Percentiles rank a stretch among this genome's conserved stretches.
Conservation (phyloP, 495 filamentous ascomycete genomes). For the Acidiella bohemica region DNA sequence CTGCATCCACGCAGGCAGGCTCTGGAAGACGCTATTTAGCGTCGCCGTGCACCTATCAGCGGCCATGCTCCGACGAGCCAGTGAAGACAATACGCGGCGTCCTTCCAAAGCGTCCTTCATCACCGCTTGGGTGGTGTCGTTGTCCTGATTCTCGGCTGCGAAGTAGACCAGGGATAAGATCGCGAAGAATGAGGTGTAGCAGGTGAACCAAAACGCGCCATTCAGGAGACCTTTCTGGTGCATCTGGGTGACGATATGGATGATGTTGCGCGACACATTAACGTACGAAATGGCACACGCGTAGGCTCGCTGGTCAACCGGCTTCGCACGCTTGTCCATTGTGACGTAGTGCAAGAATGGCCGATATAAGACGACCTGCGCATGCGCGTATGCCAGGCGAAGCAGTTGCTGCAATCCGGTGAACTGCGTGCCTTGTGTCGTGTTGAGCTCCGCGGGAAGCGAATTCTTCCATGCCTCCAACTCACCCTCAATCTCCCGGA, state of each 20-base stretch:
- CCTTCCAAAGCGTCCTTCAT: slow-evolving; percentile 74
- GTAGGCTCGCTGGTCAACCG: slow-evolving; percentile 74
- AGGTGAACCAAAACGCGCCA: slow-evolving; percentile 91
- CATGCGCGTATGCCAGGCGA: slow-evolving; percentile 75
- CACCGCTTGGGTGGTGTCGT: slow-evolving; percentile 58
- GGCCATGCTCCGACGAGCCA: slow-evolving; percentile 74
- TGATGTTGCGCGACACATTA: slow-evolving; percentile 81
- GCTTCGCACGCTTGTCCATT: slow-evolving; percentile 46
- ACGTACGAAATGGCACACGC: slow-evolving; percentile 88
- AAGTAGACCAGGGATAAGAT: slow-evolving; percentile 84
- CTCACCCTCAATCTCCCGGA: slow-evolving; percentile 81
- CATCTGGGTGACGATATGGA: slow-evolving; percentile 85
- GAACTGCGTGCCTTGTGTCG: slow-evolving; percentile 60
- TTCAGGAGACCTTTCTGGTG: slow-evolving; percentile 67
- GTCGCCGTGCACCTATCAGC: slow-evolving; percentile 71
- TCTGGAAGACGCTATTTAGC: slow-evolving; percentile 41
- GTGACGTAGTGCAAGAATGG: slow-evolving; percentile 94
- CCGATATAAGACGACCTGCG: slow-evolving; percentile 88
- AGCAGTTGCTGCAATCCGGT: slow-evolving; percentile 77
- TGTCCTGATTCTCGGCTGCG: slow-evolving; percentile 78
- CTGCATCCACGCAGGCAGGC: slow-evolving; percentile 17
- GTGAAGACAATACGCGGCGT: slow-evolving; percentile 58
- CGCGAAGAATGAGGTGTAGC: slow-evolving; percentile 92
- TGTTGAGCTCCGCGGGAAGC: slow-evolving; percentile 59
- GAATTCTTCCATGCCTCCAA: slow-evolving; percentile 72